phyloP scores from a whole-genome alignment of 164 flowering plant species.

The Dillenia suffruticosa region DNA sequence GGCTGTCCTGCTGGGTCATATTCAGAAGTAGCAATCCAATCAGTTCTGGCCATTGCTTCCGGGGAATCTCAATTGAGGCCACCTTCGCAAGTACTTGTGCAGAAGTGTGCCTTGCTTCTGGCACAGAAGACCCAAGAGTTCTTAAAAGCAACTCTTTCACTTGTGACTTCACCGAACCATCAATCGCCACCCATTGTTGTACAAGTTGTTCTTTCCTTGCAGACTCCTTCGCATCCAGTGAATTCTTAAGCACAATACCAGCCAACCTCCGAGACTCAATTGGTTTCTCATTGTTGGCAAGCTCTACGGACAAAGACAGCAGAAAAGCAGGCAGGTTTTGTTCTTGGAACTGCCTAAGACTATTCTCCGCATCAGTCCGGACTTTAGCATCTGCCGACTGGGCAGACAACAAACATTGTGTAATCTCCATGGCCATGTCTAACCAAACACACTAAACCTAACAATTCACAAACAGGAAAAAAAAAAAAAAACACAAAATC shows the following conservation, averaged over 20 bases:
- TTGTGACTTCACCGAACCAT: constrained; percentile 42
- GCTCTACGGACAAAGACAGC: constrained; percentile 61
- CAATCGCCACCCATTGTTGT: constrained; percentile 62
- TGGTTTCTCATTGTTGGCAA: constrained; percentile 68
- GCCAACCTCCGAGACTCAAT: constrained; percentile 65
- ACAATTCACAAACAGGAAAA: neutral
- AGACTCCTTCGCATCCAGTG: constrained; percentile 71
- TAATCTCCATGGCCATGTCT: constrained; percentile 70
- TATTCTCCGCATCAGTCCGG: constrained; percentile 58
- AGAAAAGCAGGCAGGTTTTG: constrained; percentile 63
- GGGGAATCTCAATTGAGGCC: constrained; percentile 67
- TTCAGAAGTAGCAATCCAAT: constrained; percentile 51
- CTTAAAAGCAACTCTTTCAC: constrained; percentile 55
- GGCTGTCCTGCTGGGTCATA: constrained; percentile 58
- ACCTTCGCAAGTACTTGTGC: constrained; percentile 73
- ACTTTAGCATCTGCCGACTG: constrained; percentile 64
- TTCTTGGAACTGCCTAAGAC: constrained; percentile 59
- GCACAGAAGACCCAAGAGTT: constrained; percentile 54
- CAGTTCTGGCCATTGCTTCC: constrained; percentile 74
- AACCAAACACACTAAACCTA: neutral
- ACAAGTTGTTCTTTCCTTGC: constrained; percentile 46
- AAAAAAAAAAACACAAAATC: neutral
- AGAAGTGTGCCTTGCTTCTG: constrained; percentile 71
- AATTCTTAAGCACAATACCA: constrained; percentile 78
- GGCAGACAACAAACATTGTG: constrained; percentile 63